Evolutionary conservation across 2,329 filamentous ascomycete species (phyloP), one percentile per base, ranked within the genome.

Genomic region (Trichoderma semiorbis): DNA sequence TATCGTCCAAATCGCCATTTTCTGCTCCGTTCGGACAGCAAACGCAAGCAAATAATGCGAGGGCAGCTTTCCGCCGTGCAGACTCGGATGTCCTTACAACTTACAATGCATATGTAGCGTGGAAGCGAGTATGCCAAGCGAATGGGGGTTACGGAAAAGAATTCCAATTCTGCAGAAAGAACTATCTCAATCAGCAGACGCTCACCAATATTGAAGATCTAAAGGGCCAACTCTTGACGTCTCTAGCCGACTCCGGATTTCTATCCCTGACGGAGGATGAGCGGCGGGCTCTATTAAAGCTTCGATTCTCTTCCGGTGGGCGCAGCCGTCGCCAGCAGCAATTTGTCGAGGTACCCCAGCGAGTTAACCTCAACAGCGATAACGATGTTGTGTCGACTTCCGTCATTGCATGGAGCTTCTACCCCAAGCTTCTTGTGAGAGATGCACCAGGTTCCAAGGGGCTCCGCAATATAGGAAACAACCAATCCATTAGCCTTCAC

Each of bases 1-100:
- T 99, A 1, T 97, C 95, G 2, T 97, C 94, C 32, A 99, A 98
- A 79, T 97, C 95, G 0, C 96, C 95, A 0, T 98, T 98, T 79
- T 87, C 95, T 1, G 92, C 93, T 2, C 93, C 95, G 0, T 94
- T 97, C 80, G 93, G 94, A 2, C 92, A 94, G 61, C 91, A 93
- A 66, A 87, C 90, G 53, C 93, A 97, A 78, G 94, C 94, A 43
- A 93, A 98, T 75, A 89, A 91, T 26, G 92, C 93, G 1, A 89
- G 93, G 2, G 87, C 92, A 72, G 89, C 89, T 5, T 99, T 97
- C 83, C 92, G 92, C 74, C 90, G 92, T 76, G 91, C 93, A 26
- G 94, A 98, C 80, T 98, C 96, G 0, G 96, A 99, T 79, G 86
- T 98, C 0, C 85, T 98, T 12, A 98, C 96, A 0, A 88, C 94